Evolutionary conservation across 352 stramenopile species (phyloP), one percentile per base, ranked within the genome.

Genomic region (Elongisporangium prolatum): DNA sequence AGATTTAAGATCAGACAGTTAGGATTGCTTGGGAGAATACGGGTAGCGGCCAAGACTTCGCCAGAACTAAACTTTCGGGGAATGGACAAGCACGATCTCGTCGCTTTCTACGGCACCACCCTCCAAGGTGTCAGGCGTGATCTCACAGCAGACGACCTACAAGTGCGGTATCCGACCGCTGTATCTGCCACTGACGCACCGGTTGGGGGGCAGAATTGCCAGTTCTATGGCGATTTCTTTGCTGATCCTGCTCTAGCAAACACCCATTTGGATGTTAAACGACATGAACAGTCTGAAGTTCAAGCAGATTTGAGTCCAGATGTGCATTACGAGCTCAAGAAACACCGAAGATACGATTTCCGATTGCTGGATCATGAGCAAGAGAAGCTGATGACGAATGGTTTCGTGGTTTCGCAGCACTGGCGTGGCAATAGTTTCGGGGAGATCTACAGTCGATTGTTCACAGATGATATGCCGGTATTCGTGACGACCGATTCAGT

Each of bases 401-500:
- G 57, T 3, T 48, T 63, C 34, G 34, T 63, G 16, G 50, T 63
- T 16, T 40, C 49, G 8, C n/a, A 18, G n/a, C 57, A 40, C 11
- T 21, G 56, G 14, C 17, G n/a, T 3, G 18, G 3, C 28, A 47
- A 57, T 2, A 58, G 48, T 9, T 63, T 63, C 57, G 57, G 13
- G 2, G 50, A 57, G 25, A 20, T 34, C 3, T 63, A 63, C 57
- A 50, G 50, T 28, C 21, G 48, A 14, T 13, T 63, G 6, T 63
- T 52, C 38, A 44, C 48, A 7, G 49, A 63, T 28, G 57, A 63
- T 40, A 48, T 63, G 22, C 57, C 57, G 17, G 48, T 63, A 18
- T 63, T 50, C 21, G 28, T 63, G 8, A 63, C 57, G 25, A 28
- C 57, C 3, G 57, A 63, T 50, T 63, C 57, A 48, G 18, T 63